Conservation (phyloP, 2,329 filamentous ascomycete species). For the Thermomyces lanuginosus region DNA sequence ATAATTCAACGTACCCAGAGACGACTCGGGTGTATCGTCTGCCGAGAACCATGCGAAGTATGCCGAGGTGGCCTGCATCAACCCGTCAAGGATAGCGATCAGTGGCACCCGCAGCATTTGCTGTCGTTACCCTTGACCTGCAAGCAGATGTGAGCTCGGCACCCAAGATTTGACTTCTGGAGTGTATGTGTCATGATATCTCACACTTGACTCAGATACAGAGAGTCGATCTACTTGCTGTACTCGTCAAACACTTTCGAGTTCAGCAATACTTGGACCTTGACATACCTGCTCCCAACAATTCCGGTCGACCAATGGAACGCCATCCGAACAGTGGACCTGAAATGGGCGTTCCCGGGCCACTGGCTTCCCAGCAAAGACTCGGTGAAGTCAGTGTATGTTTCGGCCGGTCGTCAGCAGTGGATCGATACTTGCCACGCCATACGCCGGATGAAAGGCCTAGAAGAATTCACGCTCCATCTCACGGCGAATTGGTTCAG, state of each 20-base stretch:
- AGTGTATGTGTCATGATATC: neutral
- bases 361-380: constrained; percentile 27
- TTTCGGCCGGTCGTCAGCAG: constrained; percentile 20
- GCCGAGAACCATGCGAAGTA: constrained; percentile 18
- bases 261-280: constrained; percentile 26
- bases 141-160: constrained; percentile 18
- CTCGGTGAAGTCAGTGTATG: constrained; percentile 22
- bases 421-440: constrained; percentile 22
- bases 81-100: constrained; percentile 11
- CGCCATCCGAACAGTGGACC: constrained; percentile 18
- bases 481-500: constrained; percentile 22
- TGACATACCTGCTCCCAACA: constrained; percentile 22
- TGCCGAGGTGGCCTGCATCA: constrained; percentile 17
- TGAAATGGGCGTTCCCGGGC: constrained; percentile 25
- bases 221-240: constrained; percentile 20
- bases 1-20: constrained; percentile 19
- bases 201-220: constrained; percentile 12
- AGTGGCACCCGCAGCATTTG: constrained; percentile 8
- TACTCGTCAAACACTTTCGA: constrained; percentile 22
- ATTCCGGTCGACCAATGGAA: constrained; percentile 15
- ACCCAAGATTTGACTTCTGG: neutral
- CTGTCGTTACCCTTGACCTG: constrained; percentile 18
- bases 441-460: constrained; percentile 10
- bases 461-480: constrained; percentile 18
- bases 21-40: constrained; percentile 19